Percentiles rank a stretch among this genome's conserved stretches.
phyloP scores from a whole-genome alignment of 2,329 filamentous ascomycete genomes.

The Colletotrichum trifolii region DNA sequence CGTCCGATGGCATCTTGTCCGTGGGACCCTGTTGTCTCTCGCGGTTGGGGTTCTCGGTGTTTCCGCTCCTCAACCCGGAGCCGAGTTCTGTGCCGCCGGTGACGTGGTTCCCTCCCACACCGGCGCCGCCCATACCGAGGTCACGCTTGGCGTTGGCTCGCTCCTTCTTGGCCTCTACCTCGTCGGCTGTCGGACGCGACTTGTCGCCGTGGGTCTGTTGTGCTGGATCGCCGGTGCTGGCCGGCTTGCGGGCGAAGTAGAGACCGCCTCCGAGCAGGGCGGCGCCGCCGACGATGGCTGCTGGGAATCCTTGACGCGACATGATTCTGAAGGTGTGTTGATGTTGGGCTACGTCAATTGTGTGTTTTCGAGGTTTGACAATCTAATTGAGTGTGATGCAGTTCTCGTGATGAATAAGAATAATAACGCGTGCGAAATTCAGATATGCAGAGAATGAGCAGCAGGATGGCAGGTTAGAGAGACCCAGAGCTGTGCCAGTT shows the following conservation, averaged over 20 bases:
- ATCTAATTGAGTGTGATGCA: not conserved
- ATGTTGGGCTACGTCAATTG: not conserved
- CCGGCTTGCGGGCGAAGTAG: conserved; percentile 29
- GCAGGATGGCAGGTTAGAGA: not conserved
- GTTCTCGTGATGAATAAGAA: not conserved
- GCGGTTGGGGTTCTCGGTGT: conserved; percentile 36
- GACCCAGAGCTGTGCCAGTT: conserved; percentile 1
- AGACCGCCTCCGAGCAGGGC: conserved; percentile 32
- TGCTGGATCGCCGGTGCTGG: conserved; percentile 13
- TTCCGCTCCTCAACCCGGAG: conserved; percentile 36
- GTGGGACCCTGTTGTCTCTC: conserved; percentile 39
- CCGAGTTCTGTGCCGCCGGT: conserved; percentile 46
- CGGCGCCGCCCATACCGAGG: conserved; percentile 44
- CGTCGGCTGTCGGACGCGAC: conserved; percentile 27
- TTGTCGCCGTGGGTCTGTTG: conserved; percentile 21
- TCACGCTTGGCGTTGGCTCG: conserved; percentile 45
- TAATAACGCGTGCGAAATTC: not conserved
- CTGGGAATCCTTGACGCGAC: conserved; percentile 22
- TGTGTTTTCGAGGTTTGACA: not conserved
- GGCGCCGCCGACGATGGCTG: conserved; percentile 25
- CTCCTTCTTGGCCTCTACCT: conserved; percentile 20
- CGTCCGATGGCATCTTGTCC: conserved; percentile 48
- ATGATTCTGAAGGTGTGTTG: conserved; percentile 3
- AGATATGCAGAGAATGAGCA: not conserved
- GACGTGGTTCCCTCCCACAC: conserved; percentile 44